Evolutionary conservation across 139 green algal genomes (phyloP).

Genomic region (Deuterostichococcus epilithicus): DNA sequence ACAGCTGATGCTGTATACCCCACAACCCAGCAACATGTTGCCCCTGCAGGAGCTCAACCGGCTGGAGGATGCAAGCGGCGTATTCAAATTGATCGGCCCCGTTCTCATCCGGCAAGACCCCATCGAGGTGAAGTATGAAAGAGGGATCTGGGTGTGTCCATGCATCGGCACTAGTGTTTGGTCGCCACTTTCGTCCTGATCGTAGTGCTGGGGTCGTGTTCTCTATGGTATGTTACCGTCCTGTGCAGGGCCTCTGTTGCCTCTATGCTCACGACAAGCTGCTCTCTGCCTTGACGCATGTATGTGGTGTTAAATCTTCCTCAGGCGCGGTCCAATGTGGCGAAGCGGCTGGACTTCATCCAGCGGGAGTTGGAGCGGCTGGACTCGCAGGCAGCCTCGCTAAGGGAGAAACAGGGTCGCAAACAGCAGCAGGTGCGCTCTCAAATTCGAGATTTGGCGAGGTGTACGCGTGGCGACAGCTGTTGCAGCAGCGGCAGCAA

Average conservation of each 20-base stretch:
- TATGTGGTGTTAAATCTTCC: not conserved
- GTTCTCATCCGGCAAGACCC: conserved; percentile 83
- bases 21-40: not conserved
- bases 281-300: too few species aligned
- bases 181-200: too few species aligned
- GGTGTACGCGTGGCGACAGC: too few species aligned
- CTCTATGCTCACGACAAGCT: too few species aligned
- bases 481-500: too few species aligned
- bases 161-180: too few species aligned
- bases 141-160: too few species aligned
- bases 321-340: conserved; percentile 61
- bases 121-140: conserved; percentile 76
- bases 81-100: conserved; percentile 89
- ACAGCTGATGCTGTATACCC: not conserved
- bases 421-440: conserved; percentile 30
- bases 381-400: conserved; percentile 30
- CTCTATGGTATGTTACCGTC: too few species aligned
- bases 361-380: conserved; percentile 42
- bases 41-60: conserved; percentile 68
- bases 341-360: conserved; percentile 88
- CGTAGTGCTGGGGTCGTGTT: too few species aligned
- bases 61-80: conserved; percentile 67
- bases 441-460: too few species aligned
- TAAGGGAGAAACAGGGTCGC: conserved; percentile 42
- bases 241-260: too few species aligned